Evolutionary conservation across 805 yeast genomes (phyloP).

Genomic region (Candida tammaniensis): DNA sequence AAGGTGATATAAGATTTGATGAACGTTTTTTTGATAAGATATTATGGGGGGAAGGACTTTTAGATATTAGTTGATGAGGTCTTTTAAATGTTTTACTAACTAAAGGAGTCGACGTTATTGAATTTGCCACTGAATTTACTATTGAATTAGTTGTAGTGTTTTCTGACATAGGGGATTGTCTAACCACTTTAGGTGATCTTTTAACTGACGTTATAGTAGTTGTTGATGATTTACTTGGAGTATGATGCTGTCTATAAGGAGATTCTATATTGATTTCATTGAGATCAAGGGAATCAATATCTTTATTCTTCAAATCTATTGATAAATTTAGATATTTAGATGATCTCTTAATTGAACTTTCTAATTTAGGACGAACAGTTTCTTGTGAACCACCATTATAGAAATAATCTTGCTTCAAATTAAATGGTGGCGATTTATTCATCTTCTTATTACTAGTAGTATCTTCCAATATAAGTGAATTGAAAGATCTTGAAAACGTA

Average conservation of each 20-base stretch:
- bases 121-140: conserved; percentile 6
- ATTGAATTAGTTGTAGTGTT: not conserved
- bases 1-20: conserved; percentile 3
- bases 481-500: conserved; percentile 41
- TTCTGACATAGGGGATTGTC: conserved; percentile 1
- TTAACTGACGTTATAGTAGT: conserved; percentile 17
- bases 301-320: conserved; percentile 20
- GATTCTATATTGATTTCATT: conserved; percentile 22
- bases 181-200: conserved; percentile 5
- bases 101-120: conserved; percentile 12
- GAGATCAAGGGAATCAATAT: conserved; percentile 15
- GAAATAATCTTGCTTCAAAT: conserved; percentile 29
- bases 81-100: conserved; percentile 39
- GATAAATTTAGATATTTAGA: conserved; percentile 41
- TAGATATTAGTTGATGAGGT: conserved; percentile 43
- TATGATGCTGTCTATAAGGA: conserved; percentile 11
- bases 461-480: conserved; percentile 31
- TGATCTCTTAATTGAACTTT: conserved; percentile 34
- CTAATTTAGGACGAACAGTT: conserved; percentile 1
- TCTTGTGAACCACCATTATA: not conserved
- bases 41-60: conserved; percentile 41
- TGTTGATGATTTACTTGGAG: conserved; percentile 6
- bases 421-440: conserved; percentile 43
- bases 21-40: conserved; percentile 8
- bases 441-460: conserved; percentile 16